These are phyloP conservation scores for Rhodomyrtus psidioides DNA, from an alignment of 441 rosid species.

Conservation along the genomic window DNA sequence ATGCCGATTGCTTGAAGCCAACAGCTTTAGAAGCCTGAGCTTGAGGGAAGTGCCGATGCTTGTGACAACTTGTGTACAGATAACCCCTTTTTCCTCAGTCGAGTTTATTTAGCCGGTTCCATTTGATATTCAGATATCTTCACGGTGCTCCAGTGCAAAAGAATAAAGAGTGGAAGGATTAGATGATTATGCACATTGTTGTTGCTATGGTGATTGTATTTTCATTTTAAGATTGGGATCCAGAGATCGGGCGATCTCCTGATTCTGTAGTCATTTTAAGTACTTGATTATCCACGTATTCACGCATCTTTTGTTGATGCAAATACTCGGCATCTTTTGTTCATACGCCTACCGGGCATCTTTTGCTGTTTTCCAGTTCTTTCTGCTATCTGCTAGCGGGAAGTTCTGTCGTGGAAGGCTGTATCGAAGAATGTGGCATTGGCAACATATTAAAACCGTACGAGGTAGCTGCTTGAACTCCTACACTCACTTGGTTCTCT, in stretches of 20 bases:
- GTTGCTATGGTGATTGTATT: background rate
- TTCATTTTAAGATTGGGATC: background rate
- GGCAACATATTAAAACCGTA: background rate
- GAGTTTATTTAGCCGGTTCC: background rate
- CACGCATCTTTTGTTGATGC: background rate
- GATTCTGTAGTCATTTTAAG: background rate
- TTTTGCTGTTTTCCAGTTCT: background rate
- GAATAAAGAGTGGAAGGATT: background rate
- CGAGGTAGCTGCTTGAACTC: background rate
- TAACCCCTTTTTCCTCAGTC: background rate
- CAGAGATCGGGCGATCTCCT: background rate
- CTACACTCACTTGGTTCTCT: background rate
- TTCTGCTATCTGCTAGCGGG: background rate
- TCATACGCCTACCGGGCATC: background rate
- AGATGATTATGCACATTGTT: background rate
- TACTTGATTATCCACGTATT: background rate
- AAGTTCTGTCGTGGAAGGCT: background rate
- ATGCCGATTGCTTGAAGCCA: slow-evolving; percentile 46
- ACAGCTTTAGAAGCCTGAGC: slow-evolving; percentile 34
- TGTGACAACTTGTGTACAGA: background rate
- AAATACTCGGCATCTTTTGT: background rate
- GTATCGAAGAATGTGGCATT: background rate
- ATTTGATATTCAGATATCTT: background rate
- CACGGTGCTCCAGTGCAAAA: background rate
- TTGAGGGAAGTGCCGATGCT: background rate